Evolutionary conservation across 2,329 filamentous ascomycete genomes (phyloP).

Genomic region (Xylaria sp.): DNA sequence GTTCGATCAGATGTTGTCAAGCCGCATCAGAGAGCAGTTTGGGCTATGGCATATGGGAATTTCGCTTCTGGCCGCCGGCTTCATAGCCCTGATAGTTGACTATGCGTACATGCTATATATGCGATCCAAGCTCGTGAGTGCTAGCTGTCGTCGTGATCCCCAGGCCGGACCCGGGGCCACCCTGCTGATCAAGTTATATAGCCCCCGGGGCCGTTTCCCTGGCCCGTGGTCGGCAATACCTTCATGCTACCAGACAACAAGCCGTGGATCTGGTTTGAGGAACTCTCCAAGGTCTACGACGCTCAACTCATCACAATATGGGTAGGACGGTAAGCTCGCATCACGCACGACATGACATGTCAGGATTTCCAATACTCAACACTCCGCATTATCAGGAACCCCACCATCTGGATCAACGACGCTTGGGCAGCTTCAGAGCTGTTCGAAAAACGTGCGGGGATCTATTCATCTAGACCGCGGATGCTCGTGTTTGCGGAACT

Average conservation of each 20-base stretch:
- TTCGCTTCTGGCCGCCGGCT: conserved; percentile 41
- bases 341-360: neutral
- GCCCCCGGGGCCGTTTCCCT: conserved; percentile 66
- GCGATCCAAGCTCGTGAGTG: conserved; percentile 58
- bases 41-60: conserved; percentile 39
- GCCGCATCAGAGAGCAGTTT: conserved; percentile 25
- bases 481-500: conserved; percentile 62
- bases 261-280: conserved; percentile 68
- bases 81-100: conserved; percentile 52
- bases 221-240: conserved; percentile 66
- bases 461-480: conserved; percentile 62
- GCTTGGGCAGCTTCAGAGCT: conserved; percentile 63
- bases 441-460: conserved; percentile 64
- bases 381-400: conserved; percentile 49
- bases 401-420: conserved; percentile 61
- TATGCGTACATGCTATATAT: conserved; percentile 63
- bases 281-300: conserved; percentile 61
- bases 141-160: neutral
- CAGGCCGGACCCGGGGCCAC: neutral
- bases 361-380: conserved; percentile 13
- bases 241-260: conserved; percentile 65
- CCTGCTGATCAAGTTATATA: conserved; percentile 42
- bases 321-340: conserved; percentile 58
- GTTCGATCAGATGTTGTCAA: conserved; percentile 40
- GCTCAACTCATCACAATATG: conserved; percentile 65